These are phyloP conservation scores for Phytophthora colocasiae DNA, from an alignment of 352 stramenopile genomes.

Conservation along the genomic window DNA sequence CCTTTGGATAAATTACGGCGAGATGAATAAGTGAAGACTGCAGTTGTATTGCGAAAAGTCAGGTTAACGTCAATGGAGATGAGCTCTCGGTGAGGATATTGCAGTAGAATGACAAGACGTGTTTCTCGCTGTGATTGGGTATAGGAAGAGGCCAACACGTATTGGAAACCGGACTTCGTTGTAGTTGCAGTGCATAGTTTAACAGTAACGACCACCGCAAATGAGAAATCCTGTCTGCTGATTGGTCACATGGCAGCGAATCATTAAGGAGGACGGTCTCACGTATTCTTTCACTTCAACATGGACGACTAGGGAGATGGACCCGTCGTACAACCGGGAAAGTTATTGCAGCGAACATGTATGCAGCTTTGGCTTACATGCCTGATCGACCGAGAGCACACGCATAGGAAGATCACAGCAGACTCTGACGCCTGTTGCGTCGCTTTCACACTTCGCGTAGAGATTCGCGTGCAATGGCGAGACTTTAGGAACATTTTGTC, in stretches of 20 bases:
- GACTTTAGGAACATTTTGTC: too few relatives aligned
- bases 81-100: neutral
- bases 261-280: constrained; percentile 11
- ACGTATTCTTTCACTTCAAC: constrained; percentile 23
- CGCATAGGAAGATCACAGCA: constrained; percentile 7
- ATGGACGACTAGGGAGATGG: constrained; percentile 11
- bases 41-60: neutral
- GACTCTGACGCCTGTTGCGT: constrained; percentile 14
- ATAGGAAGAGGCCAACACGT: neutral
- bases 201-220: constrained; percentile 2
- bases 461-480: neutral
- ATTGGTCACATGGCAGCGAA: constrained; percentile 25
- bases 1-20: neutral
- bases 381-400: constrained; percentile 4
- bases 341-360: neutral
- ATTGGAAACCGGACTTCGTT: neutral
- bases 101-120: neutral
- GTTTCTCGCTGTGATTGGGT: neutral
- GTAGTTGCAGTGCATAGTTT: neutral
- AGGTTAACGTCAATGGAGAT: neutral
- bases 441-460: neutral
- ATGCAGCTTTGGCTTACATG: constrained; percentile 3
- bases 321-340: neutral
- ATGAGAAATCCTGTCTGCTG: neutral
- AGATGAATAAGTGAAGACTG: neutral